phyloP scores from a whole-genome alignment of 1,139 yeast genomes.

The Magnusiomyces suaveolens region DNA sequence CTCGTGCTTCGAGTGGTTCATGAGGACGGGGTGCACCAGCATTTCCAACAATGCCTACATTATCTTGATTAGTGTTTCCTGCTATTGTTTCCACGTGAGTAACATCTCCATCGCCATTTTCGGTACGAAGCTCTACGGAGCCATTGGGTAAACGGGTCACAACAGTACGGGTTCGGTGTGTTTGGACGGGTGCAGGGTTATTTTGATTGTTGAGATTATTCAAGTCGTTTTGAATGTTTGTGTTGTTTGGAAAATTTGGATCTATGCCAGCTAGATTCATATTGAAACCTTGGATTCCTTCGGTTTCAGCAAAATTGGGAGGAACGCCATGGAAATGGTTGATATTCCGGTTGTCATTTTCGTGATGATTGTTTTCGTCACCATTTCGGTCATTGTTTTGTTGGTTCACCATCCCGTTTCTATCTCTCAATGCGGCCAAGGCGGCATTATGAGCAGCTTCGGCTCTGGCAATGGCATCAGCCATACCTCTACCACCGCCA shows the following conservation, averaged over 20 bases:
- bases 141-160: neutral
- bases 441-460: neutral
- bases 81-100: neutral
- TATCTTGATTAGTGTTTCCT: neutral
- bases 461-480: neutral
- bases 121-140: neutral
- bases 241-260: too few relatives aligned
- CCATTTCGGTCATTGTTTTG: too few relatives aligned
- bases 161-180: neutral
- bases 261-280: neutral
- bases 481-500: neutral
- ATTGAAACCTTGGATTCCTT: neutral
- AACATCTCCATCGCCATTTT: neutral
- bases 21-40: neutral
- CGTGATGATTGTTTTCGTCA: neutral
- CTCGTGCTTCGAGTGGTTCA: neutral
- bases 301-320: neutral
- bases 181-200: neutral
- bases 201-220: neutral
- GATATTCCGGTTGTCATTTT: neutral
- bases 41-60: neutral
- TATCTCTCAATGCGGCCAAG: neutral
- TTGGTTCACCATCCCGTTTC: neutral
- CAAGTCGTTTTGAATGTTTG: too few relatives aligned
- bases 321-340: neutral